phyloP scores from a whole-genome alignment of 805 yeast genomes.

The Kuraishia floccosa region DNA sequence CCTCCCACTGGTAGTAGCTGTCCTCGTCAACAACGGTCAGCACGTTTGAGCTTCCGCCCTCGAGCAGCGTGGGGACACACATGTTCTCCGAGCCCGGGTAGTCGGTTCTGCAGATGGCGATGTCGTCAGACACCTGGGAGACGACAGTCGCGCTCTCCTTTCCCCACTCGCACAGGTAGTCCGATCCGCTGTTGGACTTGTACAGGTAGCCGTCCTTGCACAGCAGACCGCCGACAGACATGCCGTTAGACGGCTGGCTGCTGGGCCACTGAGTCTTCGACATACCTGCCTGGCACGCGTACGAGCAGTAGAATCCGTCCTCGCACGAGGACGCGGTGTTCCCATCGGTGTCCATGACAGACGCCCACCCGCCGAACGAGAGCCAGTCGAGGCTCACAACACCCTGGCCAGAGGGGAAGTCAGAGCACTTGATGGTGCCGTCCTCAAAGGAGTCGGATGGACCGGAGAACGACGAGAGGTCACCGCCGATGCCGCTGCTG shows the following conservation, averaged over 20 bases:
- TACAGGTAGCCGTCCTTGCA: slow-evolving; percentile 53
- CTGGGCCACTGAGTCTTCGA: slow-evolving; percentile 76
- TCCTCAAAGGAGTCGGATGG: slow-evolving; percentile 61
- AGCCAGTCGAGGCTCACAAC: slow-evolving; percentile 64
- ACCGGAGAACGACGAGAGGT: slow-evolving; percentile 38
- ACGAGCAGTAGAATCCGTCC: slow-evolving; percentile 65
- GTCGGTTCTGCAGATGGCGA: slow-evolving; percentile 68
- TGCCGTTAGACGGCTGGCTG: slow-evolving; percentile 54
- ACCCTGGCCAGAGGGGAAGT: slow-evolving; percentile 77
- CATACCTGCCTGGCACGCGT: slow-evolving; percentile 73
- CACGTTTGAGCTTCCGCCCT: slow-evolving; percentile 37
- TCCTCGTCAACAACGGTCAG: slow-evolving; percentile 51
- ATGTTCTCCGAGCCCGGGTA: slow-evolving; percentile 78
- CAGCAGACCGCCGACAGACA: slow-evolving; percentile 60
- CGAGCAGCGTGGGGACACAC: slow-evolving; percentile 60
- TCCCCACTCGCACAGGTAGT: slow-evolving; percentile 60
- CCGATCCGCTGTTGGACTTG: slow-evolving; percentile 39
- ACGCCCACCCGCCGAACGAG: slow-evolving; percentile 78
- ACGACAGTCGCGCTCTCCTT: slow-evolving; percentile 39
- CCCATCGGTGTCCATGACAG: slow-evolving; percentile 41
- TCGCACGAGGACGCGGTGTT: slow-evolving; percentile 43
- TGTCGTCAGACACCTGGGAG: slow-evolving; percentile 35
- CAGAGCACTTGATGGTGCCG: slow-evolving; percentile 55
- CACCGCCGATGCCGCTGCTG: slow-evolving; percentile 36
- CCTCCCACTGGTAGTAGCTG: slow-evolving; percentile 51